Evolutionary conservation across 1,284 basidiomycete genomes (phyloP).

Genomic region (Exsudoporus floridanus): DNA sequence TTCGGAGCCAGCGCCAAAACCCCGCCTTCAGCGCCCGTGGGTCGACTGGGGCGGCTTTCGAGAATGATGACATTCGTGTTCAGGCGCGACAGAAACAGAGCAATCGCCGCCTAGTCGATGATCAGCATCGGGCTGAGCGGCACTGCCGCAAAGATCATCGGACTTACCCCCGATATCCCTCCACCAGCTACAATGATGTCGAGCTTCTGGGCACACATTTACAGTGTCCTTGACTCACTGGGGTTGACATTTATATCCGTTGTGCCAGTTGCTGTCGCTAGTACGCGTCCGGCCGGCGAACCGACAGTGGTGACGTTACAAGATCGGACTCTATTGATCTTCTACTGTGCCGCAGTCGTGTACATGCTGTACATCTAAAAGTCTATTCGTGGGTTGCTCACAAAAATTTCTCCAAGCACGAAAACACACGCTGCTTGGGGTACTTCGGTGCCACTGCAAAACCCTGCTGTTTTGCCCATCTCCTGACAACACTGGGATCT

Average conservation of each 20-base stretch:
- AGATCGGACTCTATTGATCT: no score
- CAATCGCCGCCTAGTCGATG: conserved; percentile 20
- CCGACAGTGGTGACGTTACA: no score
- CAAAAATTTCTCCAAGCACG: conserved; percentile 53
- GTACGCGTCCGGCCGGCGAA: conserved; percentile 18
- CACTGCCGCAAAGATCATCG: not conserved
- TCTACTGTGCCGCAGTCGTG: not conserved
- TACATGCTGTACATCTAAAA: not conserved
- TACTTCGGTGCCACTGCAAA: conserved; percentile 52
- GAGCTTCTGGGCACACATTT: conserved; percentile 16
- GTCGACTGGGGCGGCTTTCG: conserved; percentile 23
- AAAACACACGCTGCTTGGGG: conserved; percentile 54
- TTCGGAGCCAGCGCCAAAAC: conserved; percentile 33
- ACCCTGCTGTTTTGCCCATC: conserved; percentile 51
- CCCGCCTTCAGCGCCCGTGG: conserved; percentile 22
- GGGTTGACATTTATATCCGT: conserved; percentile 12
- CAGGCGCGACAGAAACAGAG: conserved; percentile 31
- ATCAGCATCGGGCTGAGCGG: not conserved
- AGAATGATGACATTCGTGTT: conserved; percentile 21
- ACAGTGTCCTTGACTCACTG: not conserved
- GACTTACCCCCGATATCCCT: conserved; percentile 29
- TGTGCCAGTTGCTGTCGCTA: conserved; percentile 11
- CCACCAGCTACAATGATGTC: conserved; percentile 27
- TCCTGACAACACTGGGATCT: conserved; percentile 56
- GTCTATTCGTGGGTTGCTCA: not conserved